Evolutionary conservation across 345 rosid species (phyloP), one percentile per base, ranked within the genome.

Genomic region (Gossypium rotundifolium): DNA sequence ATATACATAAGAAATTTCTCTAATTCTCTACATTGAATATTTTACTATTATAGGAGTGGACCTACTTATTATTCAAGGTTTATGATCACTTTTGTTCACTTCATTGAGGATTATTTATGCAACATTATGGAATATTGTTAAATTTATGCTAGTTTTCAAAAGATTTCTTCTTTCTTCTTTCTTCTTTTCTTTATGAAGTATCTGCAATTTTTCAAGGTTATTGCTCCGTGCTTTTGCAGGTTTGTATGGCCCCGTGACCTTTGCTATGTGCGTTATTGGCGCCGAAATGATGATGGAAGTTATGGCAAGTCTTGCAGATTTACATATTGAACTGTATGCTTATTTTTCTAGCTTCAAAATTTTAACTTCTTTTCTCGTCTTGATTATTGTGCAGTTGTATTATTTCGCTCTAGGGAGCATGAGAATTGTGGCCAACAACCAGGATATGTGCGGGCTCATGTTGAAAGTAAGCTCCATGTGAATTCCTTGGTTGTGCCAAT

Each of bases 181-280:
- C 72, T 22, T 72, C 42, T 3, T 49, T 55, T 38, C 72, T 22
- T 72, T 0, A 20, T 13, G 71, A 51, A 7, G 66, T 63, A 70
- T 17, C 4, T 52, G 59, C 17, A 45, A 72, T 1, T 23, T 61
- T 60, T 72, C 45, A 72, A 23, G 10, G 25, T 6, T 49, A 3
- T 55, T 4, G 33, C 46, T 23, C 53, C 59, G 18, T 71, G 76
- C 12, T 70, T 23, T 80, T 83, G 77, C 87, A 96, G 99, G 92
- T 73, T 93, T 82, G 92, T 91, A 58, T 96, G 98, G 99, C 98
- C 99, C 12, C 98, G 99, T 76, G 99, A 96, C 79, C 97, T 96
- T 84, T 96, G 98, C 79, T 96, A 96, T 84, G 97, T 93, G 74
- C 92, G 99, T 11, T 96, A 93, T 78, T 96, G 99, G 99, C 95